These are phyloP conservation scores for Mycogone perniciosa DNA, from an alignment of 2,329 filamentous ascomycete genomes.

Conservation along the genomic window DNA sequence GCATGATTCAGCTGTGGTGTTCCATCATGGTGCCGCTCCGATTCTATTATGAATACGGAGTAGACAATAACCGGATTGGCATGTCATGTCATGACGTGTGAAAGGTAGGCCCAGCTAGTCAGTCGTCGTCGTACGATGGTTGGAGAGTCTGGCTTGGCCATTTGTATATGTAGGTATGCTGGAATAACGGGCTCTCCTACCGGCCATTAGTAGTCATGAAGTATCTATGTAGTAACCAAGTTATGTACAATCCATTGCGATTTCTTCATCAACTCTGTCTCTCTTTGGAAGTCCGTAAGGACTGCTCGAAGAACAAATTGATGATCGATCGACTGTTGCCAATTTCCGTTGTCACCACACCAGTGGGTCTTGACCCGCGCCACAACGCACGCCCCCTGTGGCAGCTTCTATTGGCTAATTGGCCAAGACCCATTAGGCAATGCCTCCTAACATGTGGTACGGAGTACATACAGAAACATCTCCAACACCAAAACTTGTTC, in stretches of 20 bases:
- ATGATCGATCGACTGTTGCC: neutral
- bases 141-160: neutral
- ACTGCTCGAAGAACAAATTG: neutral
- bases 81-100: neutral
- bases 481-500: no score
- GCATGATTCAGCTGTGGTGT: neutral
- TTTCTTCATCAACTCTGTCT: no score
- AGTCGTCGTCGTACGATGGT: neutral
- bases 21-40: no score
- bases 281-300: no score
- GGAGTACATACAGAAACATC: no score
- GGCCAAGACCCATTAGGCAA: neutral
- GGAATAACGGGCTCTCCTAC: no score
- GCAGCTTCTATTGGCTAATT: neutral
- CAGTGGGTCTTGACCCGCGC: neutral
- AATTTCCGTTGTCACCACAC: neutral
- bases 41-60: no score
- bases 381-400: neutral
- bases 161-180: neutral
- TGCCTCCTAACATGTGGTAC: neutral
- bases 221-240: no score
- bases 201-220: no score
- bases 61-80: neutral
- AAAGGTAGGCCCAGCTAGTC: neutral
- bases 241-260: no score